Conservation (phyloP, 345 rosid genomes). For the Turnera subulata region DNA sequence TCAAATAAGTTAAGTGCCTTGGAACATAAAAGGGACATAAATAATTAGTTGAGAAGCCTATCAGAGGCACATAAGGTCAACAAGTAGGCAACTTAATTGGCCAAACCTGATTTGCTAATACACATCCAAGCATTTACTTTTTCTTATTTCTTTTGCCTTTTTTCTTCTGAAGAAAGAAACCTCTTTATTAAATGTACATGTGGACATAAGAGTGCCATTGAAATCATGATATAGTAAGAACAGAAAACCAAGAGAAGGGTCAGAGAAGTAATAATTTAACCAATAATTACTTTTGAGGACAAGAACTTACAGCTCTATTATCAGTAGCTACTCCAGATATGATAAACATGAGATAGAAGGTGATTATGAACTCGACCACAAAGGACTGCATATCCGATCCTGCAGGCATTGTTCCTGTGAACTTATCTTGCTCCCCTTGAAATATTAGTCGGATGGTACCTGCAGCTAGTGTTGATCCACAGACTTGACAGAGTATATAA, state of each 20-base stretch:
- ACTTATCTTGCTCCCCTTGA: conserved; percentile 53
- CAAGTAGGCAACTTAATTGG: conserved; percentile 10
- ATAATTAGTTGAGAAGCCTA: not conserved
- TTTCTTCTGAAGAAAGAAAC: too few relatives aligned
- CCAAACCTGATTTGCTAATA: not conserved
- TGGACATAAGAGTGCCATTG: too few relatives aligned
- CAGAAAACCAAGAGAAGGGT: too few relatives aligned
- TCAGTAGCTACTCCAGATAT: conserved; percentile 91
- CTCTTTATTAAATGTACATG: too few relatives aligned
- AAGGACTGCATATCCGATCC: conserved; percentile 72
- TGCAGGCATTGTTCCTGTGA: conserved; percentile 68
- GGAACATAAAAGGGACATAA: not conserved
- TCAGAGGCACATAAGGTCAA: not conserved
- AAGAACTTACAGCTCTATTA: conserved; percentile 74
- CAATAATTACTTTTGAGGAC: not conserved
- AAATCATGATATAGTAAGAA: too few relatives aligned
- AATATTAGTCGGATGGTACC: conserved; percentile 74
- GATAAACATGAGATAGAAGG: conserved; percentile 89
- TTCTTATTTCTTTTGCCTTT: too few relatives aligned
- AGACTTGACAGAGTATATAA: conserved; percentile 57
- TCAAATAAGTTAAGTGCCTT: not conserved
- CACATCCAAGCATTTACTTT: too few relatives aligned
- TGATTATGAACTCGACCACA: conserved; percentile 83
- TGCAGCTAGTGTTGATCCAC: conserved; percentile 74
- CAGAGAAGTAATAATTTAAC: too few relatives aligned